Evolutionary conservation across 2,329 filamentous ascomycete genomes (phyloP), one percentile per base, ranked within the genome.

Genomic region (Apiospora arundinis): DNA sequence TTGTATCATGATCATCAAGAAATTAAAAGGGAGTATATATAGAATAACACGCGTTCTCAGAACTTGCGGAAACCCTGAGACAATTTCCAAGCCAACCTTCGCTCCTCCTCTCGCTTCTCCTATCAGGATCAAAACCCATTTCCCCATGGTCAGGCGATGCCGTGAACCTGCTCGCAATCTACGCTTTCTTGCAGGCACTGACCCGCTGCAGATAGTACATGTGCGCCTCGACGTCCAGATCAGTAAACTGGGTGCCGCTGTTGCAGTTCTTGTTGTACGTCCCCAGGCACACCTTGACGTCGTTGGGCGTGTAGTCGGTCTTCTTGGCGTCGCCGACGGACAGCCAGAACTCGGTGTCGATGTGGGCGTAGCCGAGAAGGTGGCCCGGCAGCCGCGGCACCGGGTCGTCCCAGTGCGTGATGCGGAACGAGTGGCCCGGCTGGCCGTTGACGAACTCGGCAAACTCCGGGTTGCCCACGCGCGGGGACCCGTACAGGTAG

Each of bases 261-360:
- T 90, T 90, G 80, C 89, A 90, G 44, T 72, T 60, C 14, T 79
- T 76, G 77, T 85, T 89, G 32, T 80, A 80, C 71, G 80, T 82
- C 72, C 89, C 89, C 16, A 78, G 71, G 81, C 88, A 90, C 23
- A 86, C 79, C 66, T 81, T 75, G 74, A 90, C 75, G 67, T 86
- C 82, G 4, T 63, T 70, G 32, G 83, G 73, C 6, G 74, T 73
- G 75, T 86, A 86, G 72, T 80, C 74, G 45, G 79, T 74, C 14
- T 80, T 81, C n/a, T 23, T 16, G 12, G 67, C 32, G 67, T 45
- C 67, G 0, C 42, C 69, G 3, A 42, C 18, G 4, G 44, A 45
- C 4, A 65, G 40, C 69, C 69, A 70, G 45, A 48, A 70, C 60
- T 70, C 69, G 16, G 56, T 23, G 56, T 56, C 40, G 9, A 46